Base-by-base conservation (phyloP, 768 basidiomycete species). In the Rhodotorula diobovata region DNA sequence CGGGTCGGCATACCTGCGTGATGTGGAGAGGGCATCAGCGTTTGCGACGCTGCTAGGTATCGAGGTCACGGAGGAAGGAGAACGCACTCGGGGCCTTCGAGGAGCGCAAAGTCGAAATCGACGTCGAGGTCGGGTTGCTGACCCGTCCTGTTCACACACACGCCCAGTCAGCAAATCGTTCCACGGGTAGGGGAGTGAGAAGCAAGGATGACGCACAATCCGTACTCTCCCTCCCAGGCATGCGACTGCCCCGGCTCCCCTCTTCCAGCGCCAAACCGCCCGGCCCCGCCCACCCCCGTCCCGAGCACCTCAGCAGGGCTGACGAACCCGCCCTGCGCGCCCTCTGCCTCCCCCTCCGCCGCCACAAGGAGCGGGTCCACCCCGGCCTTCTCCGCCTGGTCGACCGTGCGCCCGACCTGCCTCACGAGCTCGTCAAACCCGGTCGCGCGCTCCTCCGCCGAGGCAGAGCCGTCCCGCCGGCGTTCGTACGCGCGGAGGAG, bases 51-150 rank as follows among this genome's bases (percentile, higher is more conserved):
- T 54, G 30, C 7, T 32, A 8, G 10, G n/a, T 9, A 23, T 4
- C 10, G 18, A 21, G 54, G 15, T n/a, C 32, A 55, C 30, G 21
- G 34, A 9, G 34, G 34, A 55, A 12, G n/a, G 30, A 30, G 14
- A 30, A 53, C 54, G 54, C 9, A 59, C 59, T 67, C 66, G 32
- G 58, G 66, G 45, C 66, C 66, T 9, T 41, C 58, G 18, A 67
- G 53, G 8, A 53, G 18, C 4, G 58, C n/a, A 10, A 60, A 37
- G 59, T 67, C 66, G 28, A 67, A 67, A 4, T 41, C 56, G 28
- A n/a, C 41, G 7, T 43, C 41, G 23, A 61, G 30, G 3, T 51
- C 51, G 14, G 28, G 30, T 21, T 39, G 45, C 11, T 39, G 32
- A 30, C 20, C 15, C 3, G 30, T 34, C 30, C 7, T 12, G 21